A percentile compares a stretch with the other conserved stretches of the same genome.
These are phyloP conservation scores for Naegleria gruberi DNA, from an alignment of 208 protist species.

Conservation along the genomic window DNA sequence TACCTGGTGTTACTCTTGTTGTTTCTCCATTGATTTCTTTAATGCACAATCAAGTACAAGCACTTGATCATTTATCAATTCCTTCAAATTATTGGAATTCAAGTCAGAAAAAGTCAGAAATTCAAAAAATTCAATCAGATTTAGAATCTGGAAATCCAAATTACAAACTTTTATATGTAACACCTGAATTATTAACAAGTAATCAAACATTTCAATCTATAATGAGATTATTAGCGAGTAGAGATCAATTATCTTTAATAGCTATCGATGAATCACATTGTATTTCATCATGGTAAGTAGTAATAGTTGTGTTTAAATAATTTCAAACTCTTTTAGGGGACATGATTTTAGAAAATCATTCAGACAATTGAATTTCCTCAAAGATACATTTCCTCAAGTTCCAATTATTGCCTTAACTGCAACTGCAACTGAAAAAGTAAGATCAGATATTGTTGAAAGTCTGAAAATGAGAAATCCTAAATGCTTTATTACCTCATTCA, in stretches of 20 bases:
- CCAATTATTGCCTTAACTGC: slow-evolving; percentile 24
- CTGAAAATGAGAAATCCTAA: background rate
- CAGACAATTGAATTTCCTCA: background rate
- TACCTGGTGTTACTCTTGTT: slow-evolving; percentile 45
- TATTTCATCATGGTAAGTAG: background rate
- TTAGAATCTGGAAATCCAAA: slow-evolving; percentile 22
- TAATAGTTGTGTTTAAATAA: background rate
- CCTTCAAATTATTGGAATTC: background rate
- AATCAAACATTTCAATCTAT: background rate
- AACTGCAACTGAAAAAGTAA: slow-evolving; percentile 18
- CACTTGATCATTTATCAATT: slow-evolving; percentile 2
- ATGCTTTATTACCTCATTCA: background rate
- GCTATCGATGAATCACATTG: slow-evolving; percentile 25
- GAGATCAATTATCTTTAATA: background rate
- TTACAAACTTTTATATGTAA: slow-evolving; percentile 59
- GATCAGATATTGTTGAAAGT: slow-evolving; percentile 1
- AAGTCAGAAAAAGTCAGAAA: slow-evolving; percentile 11
- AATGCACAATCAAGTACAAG: slow-evolving; percentile 67
- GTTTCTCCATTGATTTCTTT: slow-evolving; percentile 68
- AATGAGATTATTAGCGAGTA: background rate
- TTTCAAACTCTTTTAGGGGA: background rate
- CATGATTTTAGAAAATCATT: slow-evolving; percentile 23
- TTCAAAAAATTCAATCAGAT: slow-evolving; percentile 27
- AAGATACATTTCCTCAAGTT: background rate
- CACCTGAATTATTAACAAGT: slow-evolving; percentile 53